These are phyloP conservation scores for Phytophthora ohioensis DNA, from an alignment of 352 stramenopile species.

Conservation along the genomic window DNA sequence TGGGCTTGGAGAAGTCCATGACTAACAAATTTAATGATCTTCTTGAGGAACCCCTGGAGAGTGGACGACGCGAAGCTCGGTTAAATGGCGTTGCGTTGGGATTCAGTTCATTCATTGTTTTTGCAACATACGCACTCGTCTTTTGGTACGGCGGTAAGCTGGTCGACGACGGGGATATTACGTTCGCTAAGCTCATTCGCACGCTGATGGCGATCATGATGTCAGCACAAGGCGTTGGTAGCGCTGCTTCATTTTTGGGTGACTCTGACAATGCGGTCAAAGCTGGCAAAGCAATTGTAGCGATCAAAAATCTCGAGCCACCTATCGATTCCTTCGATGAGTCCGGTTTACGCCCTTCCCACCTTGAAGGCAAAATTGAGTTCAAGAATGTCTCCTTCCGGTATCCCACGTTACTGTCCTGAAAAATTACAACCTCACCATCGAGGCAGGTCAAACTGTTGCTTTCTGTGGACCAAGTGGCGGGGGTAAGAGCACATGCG, in stretches of 20 bases:
- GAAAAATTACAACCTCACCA: slow-evolving; percentile 80
- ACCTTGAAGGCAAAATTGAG: slow-evolving; percentile 27
- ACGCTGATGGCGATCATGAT: slow-evolving; percentile 67
- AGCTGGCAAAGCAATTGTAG: slow-evolving; percentile 41
- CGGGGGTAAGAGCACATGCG: slow-evolving; percentile 53
- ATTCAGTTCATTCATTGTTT: slow-evolving; percentile 34
- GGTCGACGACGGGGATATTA: slow-evolving; percentile 46
- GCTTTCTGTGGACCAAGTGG: slow-evolving; percentile 66
- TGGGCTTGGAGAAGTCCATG: slow-evolving; percentile 43
- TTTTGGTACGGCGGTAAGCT: slow-evolving; percentile 72
- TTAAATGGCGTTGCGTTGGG: slow-evolving; percentile 58
- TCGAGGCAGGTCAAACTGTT: slow-evolving; percentile 69
- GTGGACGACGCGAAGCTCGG: slow-evolving; percentile 36
- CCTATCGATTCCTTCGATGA: slow-evolving; percentile 52
- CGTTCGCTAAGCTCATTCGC: slow-evolving; percentile 30
- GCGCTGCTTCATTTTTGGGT: slow-evolving; percentile 26
- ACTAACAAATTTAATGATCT: slow-evolving; percentile 27
- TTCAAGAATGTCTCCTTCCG: not conserved
- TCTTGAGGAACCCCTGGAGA: slow-evolving; percentile 36
- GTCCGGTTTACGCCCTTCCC: slow-evolving; percentile 14
- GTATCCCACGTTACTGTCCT: slow-evolving; percentile 61
- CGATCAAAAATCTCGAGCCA: slow-evolving; percentile 37
- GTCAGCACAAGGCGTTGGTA: slow-evolving; percentile 38
- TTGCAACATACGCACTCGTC: slow-evolving; percentile 55
- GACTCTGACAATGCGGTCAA: slow-evolving; percentile 79